These are phyloP conservation scores for Geotrichum citri-aurantii DNA, from an alignment of 1,139 yeast genomes.

Conservation along the genomic window DNA sequence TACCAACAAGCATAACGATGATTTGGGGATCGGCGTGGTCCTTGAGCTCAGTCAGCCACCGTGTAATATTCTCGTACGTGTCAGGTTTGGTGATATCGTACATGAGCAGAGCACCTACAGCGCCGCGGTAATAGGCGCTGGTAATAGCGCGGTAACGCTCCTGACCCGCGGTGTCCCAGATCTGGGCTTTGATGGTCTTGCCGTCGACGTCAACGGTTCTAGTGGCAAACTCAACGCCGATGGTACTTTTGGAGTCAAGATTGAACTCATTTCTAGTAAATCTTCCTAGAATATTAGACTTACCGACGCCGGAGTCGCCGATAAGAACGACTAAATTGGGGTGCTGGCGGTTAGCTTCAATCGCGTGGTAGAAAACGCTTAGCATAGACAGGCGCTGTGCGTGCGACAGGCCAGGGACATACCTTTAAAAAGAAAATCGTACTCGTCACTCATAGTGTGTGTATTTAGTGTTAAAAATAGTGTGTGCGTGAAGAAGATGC, in stretches of 20 bases:
- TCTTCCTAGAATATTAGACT: conserved; percentile 86
- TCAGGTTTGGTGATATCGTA: conserved; percentile 93
- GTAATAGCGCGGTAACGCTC: conserved; percentile 98
- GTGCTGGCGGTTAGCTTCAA: background rate
- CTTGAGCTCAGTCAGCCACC: conserved; percentile 93
- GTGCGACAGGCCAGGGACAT: conserved; percentile 24
- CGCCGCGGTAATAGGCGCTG: conserved; percentile 95
- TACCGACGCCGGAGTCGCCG: conserved; percentile 98
- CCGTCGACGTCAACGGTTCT: conserved; percentile 93
- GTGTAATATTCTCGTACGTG: conserved; percentile 85
- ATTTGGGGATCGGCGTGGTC: conserved; percentile 97
- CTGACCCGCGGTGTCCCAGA: conserved; percentile 99
- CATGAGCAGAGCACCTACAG: conserved; percentile 93
- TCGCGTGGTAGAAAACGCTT: background rate
- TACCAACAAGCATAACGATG: conserved; percentile 93
- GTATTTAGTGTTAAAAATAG: background rate
- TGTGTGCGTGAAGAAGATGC: background rate
- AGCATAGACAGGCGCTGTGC: background rate
- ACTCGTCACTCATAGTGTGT: conserved; percentile 53
- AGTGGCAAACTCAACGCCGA: conserved; percentile 98
- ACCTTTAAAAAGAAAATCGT: conserved; percentile 90
- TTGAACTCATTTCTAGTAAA: conserved; percentile 95
- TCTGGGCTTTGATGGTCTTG: conserved; percentile 92
- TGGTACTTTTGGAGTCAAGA: conserved; percentile 88
- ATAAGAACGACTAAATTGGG: conserved; percentile 66